Conservation (phyloP, 1,284 basidiomycete species). For the Megacollybia platyphylla region DNA sequence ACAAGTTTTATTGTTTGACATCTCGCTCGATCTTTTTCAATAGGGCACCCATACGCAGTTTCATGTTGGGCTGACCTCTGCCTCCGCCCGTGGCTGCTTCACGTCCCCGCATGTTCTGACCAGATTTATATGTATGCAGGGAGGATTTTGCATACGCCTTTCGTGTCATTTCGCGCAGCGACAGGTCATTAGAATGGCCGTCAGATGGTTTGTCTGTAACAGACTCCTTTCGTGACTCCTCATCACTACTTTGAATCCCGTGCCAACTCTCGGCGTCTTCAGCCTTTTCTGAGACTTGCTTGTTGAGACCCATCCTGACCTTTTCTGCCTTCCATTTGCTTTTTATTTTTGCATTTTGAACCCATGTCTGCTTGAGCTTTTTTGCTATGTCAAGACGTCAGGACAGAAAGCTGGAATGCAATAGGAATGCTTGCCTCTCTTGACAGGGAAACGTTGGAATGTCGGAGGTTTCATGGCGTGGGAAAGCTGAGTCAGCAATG, state of each 20-base stretch:
- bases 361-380: conserved; percentile 63
- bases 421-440: conserved; percentile 35
- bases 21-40: conserved; percentile 65
- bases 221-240: conserved; percentile 8
- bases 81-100: conserved; percentile 11
- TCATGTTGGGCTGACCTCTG: conserved; percentile 59
- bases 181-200: conserved; percentile 5
- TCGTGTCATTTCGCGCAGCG: conserved; percentile 45
- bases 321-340: conserved; percentile 70
- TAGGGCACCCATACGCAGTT: conserved; percentile 65
- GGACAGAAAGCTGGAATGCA: neutral
- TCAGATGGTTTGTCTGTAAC: neutral
- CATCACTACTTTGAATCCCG: conserved; percentile 8
- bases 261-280: conserved; percentile 9
- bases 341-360: conserved; percentile 61
- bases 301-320: conserved; percentile 33
- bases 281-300: conserved; percentile 10
- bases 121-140: conserved; percentile 40
- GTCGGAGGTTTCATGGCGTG: conserved; percentile 36
- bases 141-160: conserved; percentile 49
- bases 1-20: conserved; percentile 5
- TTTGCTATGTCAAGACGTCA: conserved; percentile 30
- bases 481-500: neutral
- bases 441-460: conserved; percentile 52
- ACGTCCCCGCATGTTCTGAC: neutral